Evolutionary conservation across 1,284 basidiomycete genomes (phyloP).

Genomic region (Cryptococcus sp.): DNA sequence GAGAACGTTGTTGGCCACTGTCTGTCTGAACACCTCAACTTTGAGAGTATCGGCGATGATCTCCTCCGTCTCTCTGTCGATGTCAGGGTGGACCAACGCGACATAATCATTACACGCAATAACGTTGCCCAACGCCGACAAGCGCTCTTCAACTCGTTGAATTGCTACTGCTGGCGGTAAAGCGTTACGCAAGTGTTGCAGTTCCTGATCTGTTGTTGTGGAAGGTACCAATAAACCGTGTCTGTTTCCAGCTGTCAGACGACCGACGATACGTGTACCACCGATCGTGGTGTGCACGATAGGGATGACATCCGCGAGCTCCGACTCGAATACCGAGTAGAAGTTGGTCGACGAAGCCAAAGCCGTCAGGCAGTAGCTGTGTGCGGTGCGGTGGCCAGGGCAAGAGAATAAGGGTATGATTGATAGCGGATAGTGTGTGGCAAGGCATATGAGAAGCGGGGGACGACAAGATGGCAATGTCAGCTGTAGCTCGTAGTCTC

Average conservation of each 20-base stretch:
- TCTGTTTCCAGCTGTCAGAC: constrained; percentile 90
- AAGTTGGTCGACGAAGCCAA: constrained; percentile 97
- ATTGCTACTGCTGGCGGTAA: constrained; percentile 88
- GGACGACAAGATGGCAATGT: not conserved
- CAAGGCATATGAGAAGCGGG: not conserved
- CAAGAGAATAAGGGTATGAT: not conserved
- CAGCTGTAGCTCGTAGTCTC: no score
- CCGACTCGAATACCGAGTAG: constrained; percentile 94
- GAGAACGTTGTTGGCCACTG: constrained; percentile 92
- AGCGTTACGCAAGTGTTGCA: constrained; percentile 96
- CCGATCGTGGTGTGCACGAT: constrained; percentile 97
- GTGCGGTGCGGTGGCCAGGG: not conserved
- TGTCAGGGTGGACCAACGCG: constrained; percentile 93
- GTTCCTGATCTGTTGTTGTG: constrained; percentile 95
- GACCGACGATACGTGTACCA: constrained; percentile 91
- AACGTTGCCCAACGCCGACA: constrained; percentile 96
- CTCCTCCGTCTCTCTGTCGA: constrained; percentile 98
- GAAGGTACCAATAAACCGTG: constrained; percentile 95
- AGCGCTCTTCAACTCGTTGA: constrained; percentile 93
- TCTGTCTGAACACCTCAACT: constrained; percentile 98
- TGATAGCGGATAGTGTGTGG: not conserved
- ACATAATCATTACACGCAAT: constrained; percentile 99
- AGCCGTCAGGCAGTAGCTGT: constrained; percentile 83
- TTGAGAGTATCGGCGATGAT: constrained; percentile 99
- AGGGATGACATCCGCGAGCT: constrained; percentile 89